phyloP scores from a whole-genome alignment of 202 grass and related monocot genomes.

The Zizania palustris region DNA sequence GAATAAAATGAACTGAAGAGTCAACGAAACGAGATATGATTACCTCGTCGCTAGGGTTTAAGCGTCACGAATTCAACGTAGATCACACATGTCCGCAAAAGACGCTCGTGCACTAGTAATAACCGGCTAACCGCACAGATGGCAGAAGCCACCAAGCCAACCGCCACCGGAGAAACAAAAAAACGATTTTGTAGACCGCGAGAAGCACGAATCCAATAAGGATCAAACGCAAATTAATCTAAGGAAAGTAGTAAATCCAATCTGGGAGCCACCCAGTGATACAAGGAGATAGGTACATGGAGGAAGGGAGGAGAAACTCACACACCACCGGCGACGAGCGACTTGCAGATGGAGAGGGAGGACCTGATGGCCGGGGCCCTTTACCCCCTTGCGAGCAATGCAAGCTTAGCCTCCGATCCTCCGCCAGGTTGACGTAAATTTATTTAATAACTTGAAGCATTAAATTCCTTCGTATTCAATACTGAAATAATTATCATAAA shows the following conservation, averaged over 20 bases:
- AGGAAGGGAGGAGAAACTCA: constrained; percentile 41
- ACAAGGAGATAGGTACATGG: neutral
- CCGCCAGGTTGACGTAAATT: constrained; percentile 93
- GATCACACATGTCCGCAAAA: constrained; percentile 11
- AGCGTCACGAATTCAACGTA: constrained; percentile 30
- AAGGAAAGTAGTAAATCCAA: neutral
- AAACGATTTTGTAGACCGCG: neutral
- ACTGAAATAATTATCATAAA: too few relatives aligned
- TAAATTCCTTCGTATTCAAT: too few relatives aligned
- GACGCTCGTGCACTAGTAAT: neutral
- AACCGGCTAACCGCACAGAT: neutral
- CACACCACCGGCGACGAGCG: constrained; percentile 91
- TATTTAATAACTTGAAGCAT: too few relatives aligned
- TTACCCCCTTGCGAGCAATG: constrained; percentile 87
- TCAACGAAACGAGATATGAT: constrained; percentile 37
- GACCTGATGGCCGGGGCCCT: constrained; percentile 72
- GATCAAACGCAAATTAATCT: constrained; percentile 12
- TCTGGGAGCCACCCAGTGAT: neutral
- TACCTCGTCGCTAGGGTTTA: constrained; percentile 25
- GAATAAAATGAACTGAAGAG: neutral
- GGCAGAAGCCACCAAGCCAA: neutral
- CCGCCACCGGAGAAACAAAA: neutral
- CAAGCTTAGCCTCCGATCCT: constrained; percentile 99
- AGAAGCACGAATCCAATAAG: neutral
- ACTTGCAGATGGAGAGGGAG: constrained; percentile 88